Percentiles rank a stretch among this genome's conserved stretches.
Evolutionary conservation across 495 filamentous ascomycete genomes (phyloP).

Genomic region (Coniosporium apollinis): DNA sequence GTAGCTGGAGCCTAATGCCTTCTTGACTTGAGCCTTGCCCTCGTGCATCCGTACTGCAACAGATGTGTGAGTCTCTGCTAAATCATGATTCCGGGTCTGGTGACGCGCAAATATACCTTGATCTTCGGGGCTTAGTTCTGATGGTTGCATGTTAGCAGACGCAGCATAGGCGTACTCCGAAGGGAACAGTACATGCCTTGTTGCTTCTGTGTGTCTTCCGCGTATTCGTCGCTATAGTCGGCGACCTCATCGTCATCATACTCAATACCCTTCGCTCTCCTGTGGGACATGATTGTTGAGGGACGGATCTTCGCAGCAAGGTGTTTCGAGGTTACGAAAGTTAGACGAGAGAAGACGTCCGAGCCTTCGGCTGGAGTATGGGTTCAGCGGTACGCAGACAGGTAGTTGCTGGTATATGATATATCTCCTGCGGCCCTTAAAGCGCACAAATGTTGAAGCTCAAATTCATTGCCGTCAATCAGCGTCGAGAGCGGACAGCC

Average conservation of each 20-base stretch:
- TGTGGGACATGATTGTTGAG: no score
- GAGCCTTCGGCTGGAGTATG: no score
- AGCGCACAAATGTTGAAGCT: no score
- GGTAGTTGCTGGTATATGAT: no score
- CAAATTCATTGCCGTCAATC: no score
- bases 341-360: no score
- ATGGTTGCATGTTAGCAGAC: slow-evolving; percentile 1
- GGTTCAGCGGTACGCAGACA: no score
- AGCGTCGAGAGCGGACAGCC: no score
- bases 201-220: slow-evolving; percentile 15
- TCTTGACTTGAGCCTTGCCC: slow-evolving; percentile 38
- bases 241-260: slow-evolving; percentile 22
- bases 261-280: slow-evolving; percentile 20
- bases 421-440: no score
- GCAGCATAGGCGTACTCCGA: neutral
- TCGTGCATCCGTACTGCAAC: slow-evolving; percentile 36
- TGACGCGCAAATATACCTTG: slow-evolving; percentile 25
- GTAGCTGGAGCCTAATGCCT: slow-evolving; percentile 33
- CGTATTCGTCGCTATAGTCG: slow-evolving; percentile 14
- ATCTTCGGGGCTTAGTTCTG: slow-evolving; percentile 44
- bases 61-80: slow-evolving; percentile 1
- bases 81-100: neutral
- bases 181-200: slow-evolving; percentile 5
- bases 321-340: no score
- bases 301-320: no score